Conservation (phyloP, 768 basidiomycete genomes). For the Cyclocybe cylindracea region DNA sequence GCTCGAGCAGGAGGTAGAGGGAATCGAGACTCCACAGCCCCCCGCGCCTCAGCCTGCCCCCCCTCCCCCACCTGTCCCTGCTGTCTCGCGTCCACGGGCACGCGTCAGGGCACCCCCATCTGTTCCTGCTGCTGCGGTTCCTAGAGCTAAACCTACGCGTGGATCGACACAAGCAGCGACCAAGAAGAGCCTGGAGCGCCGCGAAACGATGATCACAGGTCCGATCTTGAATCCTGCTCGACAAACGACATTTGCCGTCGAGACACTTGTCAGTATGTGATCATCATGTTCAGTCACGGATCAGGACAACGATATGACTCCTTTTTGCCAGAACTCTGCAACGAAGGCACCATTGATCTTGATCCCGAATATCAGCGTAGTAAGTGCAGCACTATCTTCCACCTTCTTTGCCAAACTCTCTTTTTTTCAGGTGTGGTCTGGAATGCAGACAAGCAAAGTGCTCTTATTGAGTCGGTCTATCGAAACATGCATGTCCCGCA, state of each 20-base stretch:
- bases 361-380: slow-evolving; percentile 71
- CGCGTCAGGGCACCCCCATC: neutral
- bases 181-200: slow-evolving; percentile 10
- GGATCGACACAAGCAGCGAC: slow-evolving; percentile 21
- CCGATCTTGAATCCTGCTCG: slow-evolving; percentile 7
- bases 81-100: neutral
- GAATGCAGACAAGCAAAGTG: slow-evolving; percentile 59
- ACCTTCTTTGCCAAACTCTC: neutral
- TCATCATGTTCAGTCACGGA: neutral
- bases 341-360: slow-evolving; percentile 50
- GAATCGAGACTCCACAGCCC: neutral
- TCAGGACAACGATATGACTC: neutral
- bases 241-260: slow-evolving; percentile 5
- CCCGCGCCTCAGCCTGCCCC: neutral
- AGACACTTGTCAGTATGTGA: slow-evolving; percentile 35
- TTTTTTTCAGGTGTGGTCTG: slow-evolving; percentile 57
- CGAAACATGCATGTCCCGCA: slow-evolving; percentile 69
- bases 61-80: neutral
- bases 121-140: neutral
- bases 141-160: slow-evolving; percentile 13
- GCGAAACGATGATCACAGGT: slow-evolving; percentile 4
- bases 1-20: slow-evolving; percentile 2
- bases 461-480: slow-evolving; percentile 64
- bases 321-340: slow-evolving; percentile 38
- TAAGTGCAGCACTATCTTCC: slow-evolving; percentile 19